Percentiles rank a stretch among this genome's conserved stretches.
phyloP scores from a whole-genome alignment of 306 rosid species.

The Fragaria iinumae region DNA sequence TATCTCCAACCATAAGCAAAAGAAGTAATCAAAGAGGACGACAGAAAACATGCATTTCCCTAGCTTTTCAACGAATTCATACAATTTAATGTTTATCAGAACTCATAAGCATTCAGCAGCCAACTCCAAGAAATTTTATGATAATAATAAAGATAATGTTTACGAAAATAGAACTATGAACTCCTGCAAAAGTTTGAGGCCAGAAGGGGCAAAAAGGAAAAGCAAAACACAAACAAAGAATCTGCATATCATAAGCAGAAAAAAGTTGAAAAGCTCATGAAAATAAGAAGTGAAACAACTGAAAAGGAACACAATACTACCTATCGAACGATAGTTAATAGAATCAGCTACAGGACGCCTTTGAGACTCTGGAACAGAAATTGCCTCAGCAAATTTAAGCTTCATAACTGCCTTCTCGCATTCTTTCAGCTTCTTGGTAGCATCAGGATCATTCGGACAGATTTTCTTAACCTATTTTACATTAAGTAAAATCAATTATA shows the following conservation, averaged over 20 bases:
- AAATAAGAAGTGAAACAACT: slow-evolving; percentile 1
- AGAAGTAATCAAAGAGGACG: neutral
- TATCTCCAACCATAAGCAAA: neutral
- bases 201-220: neutral
- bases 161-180: neutral
- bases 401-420: slow-evolving; percentile 95
- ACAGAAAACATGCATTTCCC: neutral
- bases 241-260: slow-evolving; percentile 1
- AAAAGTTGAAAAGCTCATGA: neutral
- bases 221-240: slow-evolving; percentile 2
- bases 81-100: neutral
- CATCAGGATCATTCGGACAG: slow-evolving; percentile 88
- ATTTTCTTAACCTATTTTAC: slow-evolving; percentile 74
- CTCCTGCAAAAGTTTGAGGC: slow-evolving; percentile 4
- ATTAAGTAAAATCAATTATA: slow-evolving; percentile 24
- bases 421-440: slow-evolving; percentile 87
- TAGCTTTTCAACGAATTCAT: neutral
- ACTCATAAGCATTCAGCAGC: slow-evolving; percentile 13
- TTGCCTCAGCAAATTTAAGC: slow-evolving; percentile 94
- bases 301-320: slow-evolving; percentile 42
- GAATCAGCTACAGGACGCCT: slow-evolving; percentile 65
- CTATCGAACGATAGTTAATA: slow-evolving; percentile 70
- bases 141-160: neutral
- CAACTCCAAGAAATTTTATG: neutral
- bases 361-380: slow-evolving; percentile 64